Conservation (phyloP, 225 moss, liverwort and hornwort genomes). For the Marchantia polymorpha region DNA sequence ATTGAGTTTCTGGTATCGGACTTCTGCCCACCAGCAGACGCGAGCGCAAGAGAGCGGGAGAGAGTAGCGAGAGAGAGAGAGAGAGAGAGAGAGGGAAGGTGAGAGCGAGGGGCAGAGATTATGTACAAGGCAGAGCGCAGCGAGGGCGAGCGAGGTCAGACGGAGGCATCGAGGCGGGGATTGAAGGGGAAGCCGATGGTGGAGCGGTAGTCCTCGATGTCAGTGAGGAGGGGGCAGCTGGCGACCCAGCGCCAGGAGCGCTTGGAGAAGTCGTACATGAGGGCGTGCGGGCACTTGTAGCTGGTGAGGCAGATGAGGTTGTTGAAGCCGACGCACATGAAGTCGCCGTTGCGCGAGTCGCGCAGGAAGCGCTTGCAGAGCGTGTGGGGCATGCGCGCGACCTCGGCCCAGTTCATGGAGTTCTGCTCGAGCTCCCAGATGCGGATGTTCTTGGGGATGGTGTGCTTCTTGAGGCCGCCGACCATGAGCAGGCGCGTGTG, state of each 20-base stretch:
- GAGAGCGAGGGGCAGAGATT: no score
- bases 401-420: constrained; percentile 95
- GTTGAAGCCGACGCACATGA: constrained; percentile 97
- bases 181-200: constrained; percentile 95
- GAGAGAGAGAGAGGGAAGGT: not conserved
- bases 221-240: constrained; percentile 86
- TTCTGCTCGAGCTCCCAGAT: constrained; percentile 99
- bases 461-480: constrained; percentile 87
- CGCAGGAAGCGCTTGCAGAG: constrained; percentile 89
- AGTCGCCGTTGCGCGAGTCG: constrained; percentile 92
- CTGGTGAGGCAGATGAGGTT: constrained; percentile 88
- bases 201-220: constrained; percentile 92
- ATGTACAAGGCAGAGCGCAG: no score
- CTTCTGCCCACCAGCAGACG: not conserved
- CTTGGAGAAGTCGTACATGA: constrained; percentile 90
- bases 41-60: not conserved
- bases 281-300: constrained; percentile 90
- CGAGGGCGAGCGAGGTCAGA: constrained; percentile 49
- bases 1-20: not conserved
- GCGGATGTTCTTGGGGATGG: constrained; percentile 89
- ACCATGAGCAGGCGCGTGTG: constrained; percentile 86
- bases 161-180: constrained; percentile 79
- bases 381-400: constrained; percentile 93
- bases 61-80: no score
- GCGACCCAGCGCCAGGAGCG: constrained; percentile 96